phyloP scores from a whole-genome alignment of 2,329 filamentous ascomycete species.

The Trichoderma harzianum region DNA sequence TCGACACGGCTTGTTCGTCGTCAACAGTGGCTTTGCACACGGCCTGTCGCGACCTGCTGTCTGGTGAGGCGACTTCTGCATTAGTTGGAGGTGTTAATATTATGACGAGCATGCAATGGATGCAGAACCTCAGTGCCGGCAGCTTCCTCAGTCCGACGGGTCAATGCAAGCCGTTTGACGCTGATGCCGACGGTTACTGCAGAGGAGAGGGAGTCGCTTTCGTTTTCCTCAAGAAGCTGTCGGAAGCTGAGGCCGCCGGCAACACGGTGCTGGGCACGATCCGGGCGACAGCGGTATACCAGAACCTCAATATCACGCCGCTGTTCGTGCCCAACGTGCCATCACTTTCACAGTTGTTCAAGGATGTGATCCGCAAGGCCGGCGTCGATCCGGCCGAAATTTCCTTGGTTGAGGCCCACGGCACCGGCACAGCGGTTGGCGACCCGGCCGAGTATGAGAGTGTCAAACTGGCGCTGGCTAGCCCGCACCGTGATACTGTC shows the following conservation, averaged over 20 bases:
- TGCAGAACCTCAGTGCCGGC: background rate
- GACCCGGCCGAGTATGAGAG: background rate
- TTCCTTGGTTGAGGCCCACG: background rate
- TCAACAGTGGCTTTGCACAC: background rate
- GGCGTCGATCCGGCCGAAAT: background rate
- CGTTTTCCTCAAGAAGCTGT: background rate
- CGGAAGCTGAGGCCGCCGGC: background rate
- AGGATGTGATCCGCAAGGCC: background rate
- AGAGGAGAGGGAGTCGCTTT: background rate
- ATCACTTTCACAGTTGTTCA: background rate
- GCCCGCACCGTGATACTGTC: background rate
- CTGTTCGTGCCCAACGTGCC: background rate
- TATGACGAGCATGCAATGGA: background rate
- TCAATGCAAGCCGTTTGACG: background rate
- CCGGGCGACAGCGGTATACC: background rate
- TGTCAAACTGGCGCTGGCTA: background rate
- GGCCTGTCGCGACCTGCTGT: background rate
- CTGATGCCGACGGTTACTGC: background rate
- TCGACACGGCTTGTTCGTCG: background rate
- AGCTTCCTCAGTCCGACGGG: background rate
- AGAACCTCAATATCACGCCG: background rate
- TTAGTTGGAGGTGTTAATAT: background rate
- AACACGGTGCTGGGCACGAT: background rate
- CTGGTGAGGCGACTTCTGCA: background rate
- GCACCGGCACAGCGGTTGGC: background rate